These are phyloP conservation scores for Populus tomentosa DNA, from an alignment of 441 rosid species.

Conservation along the genomic window DNA sequence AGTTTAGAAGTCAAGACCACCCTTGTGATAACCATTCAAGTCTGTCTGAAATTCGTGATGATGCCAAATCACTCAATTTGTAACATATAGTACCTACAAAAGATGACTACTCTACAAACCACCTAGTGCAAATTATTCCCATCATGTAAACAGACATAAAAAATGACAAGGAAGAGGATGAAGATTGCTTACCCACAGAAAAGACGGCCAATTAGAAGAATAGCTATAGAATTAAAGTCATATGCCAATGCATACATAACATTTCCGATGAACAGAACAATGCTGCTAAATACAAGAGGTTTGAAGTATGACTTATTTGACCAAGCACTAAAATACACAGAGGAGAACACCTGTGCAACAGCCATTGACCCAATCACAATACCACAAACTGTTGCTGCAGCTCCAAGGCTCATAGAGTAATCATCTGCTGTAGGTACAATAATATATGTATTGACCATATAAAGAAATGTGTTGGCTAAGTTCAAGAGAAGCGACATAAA, in stretches of 20 bases:
- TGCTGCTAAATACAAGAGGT: slow-evolving; percentile 92
- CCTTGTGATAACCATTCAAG: not conserved
- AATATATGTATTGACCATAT: slow-evolving; percentile 97
- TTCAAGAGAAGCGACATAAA: slow-evolving; percentile 82
- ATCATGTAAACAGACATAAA: slow-evolving; percentile 6
- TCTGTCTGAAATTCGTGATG: not conserved
- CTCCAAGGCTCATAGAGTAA: slow-evolving; percentile 93
- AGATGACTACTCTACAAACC: not conserved
- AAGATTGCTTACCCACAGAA: slow-evolving; percentile 79
- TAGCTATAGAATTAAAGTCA: slow-evolving; percentile 60
- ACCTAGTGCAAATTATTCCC: not conserved
- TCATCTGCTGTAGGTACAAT: slow-evolving; percentile 98
- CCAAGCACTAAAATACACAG: slow-evolving; percentile 98
- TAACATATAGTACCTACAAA: not conserved
- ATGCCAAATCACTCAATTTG: not conserved
- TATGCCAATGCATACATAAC: slow-evolving; percentile 90
- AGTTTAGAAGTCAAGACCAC: not conserved
- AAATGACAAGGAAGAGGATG: slow-evolving; percentile 9
- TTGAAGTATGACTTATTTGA: slow-evolving; percentile 89
- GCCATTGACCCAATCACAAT: slow-evolving; percentile 98
- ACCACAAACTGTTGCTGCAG: slow-evolving; percentile 99
- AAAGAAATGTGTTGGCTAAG: slow-evolving; percentile 83
- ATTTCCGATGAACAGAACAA: slow-evolving; percentile 82
- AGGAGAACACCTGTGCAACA: slow-evolving; percentile 94
- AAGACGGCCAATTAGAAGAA: slow-evolving; percentile 85